A percentile compares a stretch with the other conserved stretches of the same genome.
Evolutionary conservation across 441 rosid species (phyloP).

Genomic region (Euphorbia schlechtendalii): DNA sequence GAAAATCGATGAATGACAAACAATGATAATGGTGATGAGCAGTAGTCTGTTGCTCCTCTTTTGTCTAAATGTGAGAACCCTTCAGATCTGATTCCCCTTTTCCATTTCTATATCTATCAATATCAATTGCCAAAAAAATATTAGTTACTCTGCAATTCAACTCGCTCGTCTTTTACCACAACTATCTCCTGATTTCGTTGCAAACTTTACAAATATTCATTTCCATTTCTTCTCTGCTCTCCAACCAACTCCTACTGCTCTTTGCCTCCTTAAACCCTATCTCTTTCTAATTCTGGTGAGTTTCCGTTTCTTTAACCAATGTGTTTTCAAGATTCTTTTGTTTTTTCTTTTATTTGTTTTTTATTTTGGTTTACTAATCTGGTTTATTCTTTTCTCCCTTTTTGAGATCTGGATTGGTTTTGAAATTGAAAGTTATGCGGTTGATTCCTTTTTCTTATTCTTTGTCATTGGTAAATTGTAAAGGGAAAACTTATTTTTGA

Average conservation of each 20-base stretch:
- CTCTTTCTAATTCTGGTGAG: neutral
- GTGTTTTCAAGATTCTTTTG: too few relatives aligned
- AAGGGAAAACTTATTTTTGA: too few relatives aligned
- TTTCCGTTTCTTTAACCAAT: neutral
- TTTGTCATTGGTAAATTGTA: too few relatives aligned
- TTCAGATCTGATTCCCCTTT: neutral
- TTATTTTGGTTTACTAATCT: too few relatives aligned
- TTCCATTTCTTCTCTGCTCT: neutral
- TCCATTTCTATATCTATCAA: too few relatives aligned
- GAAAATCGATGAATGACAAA: conserved; percentile 4
- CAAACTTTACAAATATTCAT: neutral
- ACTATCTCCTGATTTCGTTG: neutral
- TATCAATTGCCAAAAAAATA: too few relatives aligned
- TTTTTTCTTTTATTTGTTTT: too few relatives aligned
- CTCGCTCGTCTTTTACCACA: too few relatives aligned
- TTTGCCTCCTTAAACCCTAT: too few relatives aligned
- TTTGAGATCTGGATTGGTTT: conserved; percentile 32
- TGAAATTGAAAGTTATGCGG: conserved; percentile 6
- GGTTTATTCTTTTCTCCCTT: too few relatives aligned
- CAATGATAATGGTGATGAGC: neutral
- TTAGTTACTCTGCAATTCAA: too few relatives aligned
- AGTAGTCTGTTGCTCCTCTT: neutral
- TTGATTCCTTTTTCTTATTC: conserved; percentile 1
- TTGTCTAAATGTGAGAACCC: conserved; percentile 8
- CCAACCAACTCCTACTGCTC: too few relatives aligned